phyloP scores from a whole-genome alignment of 805 yeast genomes.

The Candida dajiaensis region DNA sequence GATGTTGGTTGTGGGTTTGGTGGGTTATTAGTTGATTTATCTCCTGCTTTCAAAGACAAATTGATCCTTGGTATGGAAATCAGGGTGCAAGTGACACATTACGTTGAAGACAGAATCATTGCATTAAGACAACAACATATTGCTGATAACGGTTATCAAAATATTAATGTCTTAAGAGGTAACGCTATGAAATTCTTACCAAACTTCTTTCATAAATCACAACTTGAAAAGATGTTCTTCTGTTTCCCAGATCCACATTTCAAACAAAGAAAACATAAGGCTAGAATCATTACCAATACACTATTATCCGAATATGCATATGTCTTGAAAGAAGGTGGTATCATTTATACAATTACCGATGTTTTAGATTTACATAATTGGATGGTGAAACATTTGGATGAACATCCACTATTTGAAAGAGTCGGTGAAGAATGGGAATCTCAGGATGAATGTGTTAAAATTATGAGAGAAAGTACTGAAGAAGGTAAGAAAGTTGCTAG shows the following conservation, averaged over 20 bases:
- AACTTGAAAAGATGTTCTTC: slow-evolving; percentile 86
- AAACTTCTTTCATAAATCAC: slow-evolving; percentile 81
- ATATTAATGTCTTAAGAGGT: slow-evolving; percentile 86
- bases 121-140: slow-evolving; percentile 59
- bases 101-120: slow-evolving; percentile 90
- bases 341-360: slow-evolving; percentile 91
- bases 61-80: slow-evolving; percentile 94
- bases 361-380: slow-evolving; percentile 89
- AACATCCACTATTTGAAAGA: slow-evolving; percentile 87
- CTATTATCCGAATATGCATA: slow-evolving; percentile 88
- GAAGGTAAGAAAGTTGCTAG: slow-evolving; percentile 96
- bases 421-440: slow-evolving; percentile 73
- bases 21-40: slow-evolving; percentile 75
- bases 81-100: slow-evolving; percentile 94
- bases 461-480: slow-evolving; percentile 92
- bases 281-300: slow-evolving; percentile 89
- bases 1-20: slow-evolving; percentile 99
- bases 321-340: slow-evolving; percentile 79
- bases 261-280: slow-evolving; percentile 95
- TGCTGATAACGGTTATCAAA: slow-evolving; percentile 51
- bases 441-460: slow-evolving; percentile 71
- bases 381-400: slow-evolving; percentile 92
- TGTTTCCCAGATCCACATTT: slow-evolving; percentile 99
- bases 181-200: slow-evolving; percentile 98
- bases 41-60: slow-evolving; percentile 68